These are phyloP conservation scores for Bolboschoenus planiculmis DNA, from an alignment of 176 grass and related monocot genomes.

Conservation along the genomic window DNA sequence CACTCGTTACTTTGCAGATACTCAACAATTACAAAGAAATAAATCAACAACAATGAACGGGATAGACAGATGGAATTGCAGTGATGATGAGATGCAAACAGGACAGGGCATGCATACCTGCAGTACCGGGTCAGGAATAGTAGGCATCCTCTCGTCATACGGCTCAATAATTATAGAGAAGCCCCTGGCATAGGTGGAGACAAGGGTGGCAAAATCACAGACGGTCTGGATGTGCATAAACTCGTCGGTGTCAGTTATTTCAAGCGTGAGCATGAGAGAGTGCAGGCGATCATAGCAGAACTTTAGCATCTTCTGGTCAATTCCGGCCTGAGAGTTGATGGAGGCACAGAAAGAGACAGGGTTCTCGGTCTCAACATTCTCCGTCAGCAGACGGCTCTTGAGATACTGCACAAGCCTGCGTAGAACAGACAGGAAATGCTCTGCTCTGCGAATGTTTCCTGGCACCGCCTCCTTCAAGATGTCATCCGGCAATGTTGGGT, in stretches of 20 bases:
- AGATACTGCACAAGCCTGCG: constrained; percentile 66
- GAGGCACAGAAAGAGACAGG: constrained; percentile 69
- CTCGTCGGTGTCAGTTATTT: constrained; percentile 85
- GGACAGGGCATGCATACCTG: constrained; percentile 38
- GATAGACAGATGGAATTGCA: neutral
- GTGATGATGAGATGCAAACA: constrained; percentile 2
- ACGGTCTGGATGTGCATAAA: constrained; percentile 91
- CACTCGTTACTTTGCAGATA: constrained; percentile 4
- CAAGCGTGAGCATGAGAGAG: constrained; percentile 82
- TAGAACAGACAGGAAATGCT: constrained; percentile 89
- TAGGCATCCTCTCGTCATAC: constrained; percentile 92
- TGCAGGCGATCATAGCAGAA: constrained; percentile 89
- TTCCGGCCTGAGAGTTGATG: constrained; percentile 74
- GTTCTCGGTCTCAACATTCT: constrained; percentile 86
- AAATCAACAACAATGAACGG: neutral
- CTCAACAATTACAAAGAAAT: neutral
- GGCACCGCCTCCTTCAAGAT: constrained; percentile 93
- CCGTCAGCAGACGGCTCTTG: constrained; percentile 54
- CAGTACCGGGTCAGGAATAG: constrained; percentile 75
- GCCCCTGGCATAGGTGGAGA: constrained; percentile 77
- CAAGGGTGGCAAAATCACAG: constrained; percentile 87
- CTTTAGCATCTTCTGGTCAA: constrained; percentile 93
- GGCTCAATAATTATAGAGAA: constrained; percentile 97
- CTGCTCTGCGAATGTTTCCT: constrained; percentile 85
- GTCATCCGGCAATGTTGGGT: constrained; percentile 72